Evolutionary conservation across 73 alveolate species (phyloP).

Genomic region (Paramecium tetraurelia): DNA sequence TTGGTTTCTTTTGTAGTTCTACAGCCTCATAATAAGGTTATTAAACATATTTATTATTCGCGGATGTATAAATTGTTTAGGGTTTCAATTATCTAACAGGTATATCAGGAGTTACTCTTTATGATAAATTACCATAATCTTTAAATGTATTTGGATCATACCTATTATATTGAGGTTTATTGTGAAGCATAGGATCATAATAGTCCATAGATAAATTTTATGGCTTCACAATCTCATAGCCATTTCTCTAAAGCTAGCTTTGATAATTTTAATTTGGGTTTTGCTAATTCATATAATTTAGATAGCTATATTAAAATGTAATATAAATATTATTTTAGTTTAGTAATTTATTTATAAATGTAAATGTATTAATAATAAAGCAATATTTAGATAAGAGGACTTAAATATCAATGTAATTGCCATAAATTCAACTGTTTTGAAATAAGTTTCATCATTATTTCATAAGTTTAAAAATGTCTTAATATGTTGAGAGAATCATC

Average conservation of each 20-base stretch:
- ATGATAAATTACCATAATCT: constrained; percentile 44
- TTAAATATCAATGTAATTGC: too few relatives aligned
- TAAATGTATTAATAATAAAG: not conserved
- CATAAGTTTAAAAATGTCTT: too few relatives aligned
- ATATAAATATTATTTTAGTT: not conserved
- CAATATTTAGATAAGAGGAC: too few relatives aligned
- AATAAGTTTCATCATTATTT: too few relatives aligned
- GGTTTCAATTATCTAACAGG: constrained; percentile 41
- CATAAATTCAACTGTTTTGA: too few relatives aligned
- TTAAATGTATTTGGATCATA: not conserved
- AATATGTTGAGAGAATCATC: too few relatives aligned
- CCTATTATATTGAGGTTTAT: constrained; percentile 12
- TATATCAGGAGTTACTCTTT: constrained; percentile 44
- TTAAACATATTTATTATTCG: not conserved
- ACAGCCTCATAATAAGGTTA: not conserved
- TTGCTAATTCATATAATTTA: not conserved
- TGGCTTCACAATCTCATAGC: not conserved
- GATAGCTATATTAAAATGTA: not conserved
- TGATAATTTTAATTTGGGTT: not conserved
- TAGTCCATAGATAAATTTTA: not conserved
- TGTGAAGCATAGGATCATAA: constrained; percentile 38
- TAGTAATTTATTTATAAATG: not conserved
- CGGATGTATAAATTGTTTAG: constrained; percentile 34
- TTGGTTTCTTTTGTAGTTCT: not conserved
- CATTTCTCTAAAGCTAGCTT: constrained; percentile 29